Evolutionary conservation across 371 early-diverging fungal genomes (phyloP), one percentile per base, ranked within the genome.

Genomic region (Coemansia sp.): DNA sequence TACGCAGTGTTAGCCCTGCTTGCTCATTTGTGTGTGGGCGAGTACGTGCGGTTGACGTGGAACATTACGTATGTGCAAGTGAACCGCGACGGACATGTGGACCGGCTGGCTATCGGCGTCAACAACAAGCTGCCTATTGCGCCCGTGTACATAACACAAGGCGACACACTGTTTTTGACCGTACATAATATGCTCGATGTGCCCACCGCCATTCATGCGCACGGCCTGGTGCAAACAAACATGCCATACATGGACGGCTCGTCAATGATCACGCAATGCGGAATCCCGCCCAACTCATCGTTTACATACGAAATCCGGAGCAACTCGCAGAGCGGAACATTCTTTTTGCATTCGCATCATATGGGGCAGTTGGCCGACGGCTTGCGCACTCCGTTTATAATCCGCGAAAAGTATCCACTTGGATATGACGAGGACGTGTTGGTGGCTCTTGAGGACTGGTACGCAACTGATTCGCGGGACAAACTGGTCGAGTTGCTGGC

Each of bases 351-450:
- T 62, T 82, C 82, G 18, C 91, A 91, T 64, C 64, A 57, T 21
- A 20, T 50, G 20, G 86, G 85, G 44, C 89, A 92, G 70, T 90
- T 91, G 65, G 84, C 88, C 42, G 93, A 94, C 65, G 93, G 94
- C 42, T 79, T 93, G 53, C 85, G 90, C 30, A 83, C 86, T 7
- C 86, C 94, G 1, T 68, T 94, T 28, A 83, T 93, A 55, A 80
- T 94, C 51, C 85, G 89, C 67, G 64, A 68, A 26, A n/a, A 16
- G 28, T 66, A 77, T 1, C 87, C 87, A 62, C 25, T 4, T 25
- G 25, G 25, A 25, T 94, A 93, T 72, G 91, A 92, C 57, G 84
- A 86, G 21, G 94, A 94, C 28, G 56, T 84, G 30, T 77, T 82
- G 40, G 56, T 93, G 25, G 79, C 84, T 5, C 37, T 90, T 1